Base-by-base conservation (phyloP, 2,329 filamentous ascomycete species). In the Talaromyces sp. region DNA sequence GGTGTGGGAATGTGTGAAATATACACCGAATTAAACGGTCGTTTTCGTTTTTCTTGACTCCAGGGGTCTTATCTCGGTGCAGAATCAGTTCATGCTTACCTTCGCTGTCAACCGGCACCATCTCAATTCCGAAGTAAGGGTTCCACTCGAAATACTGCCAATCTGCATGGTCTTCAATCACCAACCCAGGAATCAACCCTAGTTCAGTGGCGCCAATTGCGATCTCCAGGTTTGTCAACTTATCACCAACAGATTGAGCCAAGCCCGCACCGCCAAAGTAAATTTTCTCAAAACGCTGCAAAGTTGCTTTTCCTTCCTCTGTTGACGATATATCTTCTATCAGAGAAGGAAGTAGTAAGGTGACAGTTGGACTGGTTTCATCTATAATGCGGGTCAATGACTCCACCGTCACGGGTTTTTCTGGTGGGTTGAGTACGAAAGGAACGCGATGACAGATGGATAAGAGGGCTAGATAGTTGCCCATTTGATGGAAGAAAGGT, bases 401-500 rank as follows among this genome's bases (percentile, higher is more conserved):
- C 6, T 66, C 66, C 26, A 66, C 64, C 1, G 69, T 67, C 3
- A 69, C 27, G 26, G 68, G 66, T 54, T 66, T 70, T 2, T 72
- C 69, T 3, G 68, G 69, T 27, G 62, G 60, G 3, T 66, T 35
- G 10, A 69, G 35, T 6, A 29, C 46, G n/a, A 62, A 60, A 9
- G 69, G 66, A 8, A 64, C 56, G 5, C 54, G 32, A 43, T 65
- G 59, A 46, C 65, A 65, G 10, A 69, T 64, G 8, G 69, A 60
- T n/a, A 63, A 56, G 1, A 63, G 26, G 27, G 65, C 55, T 7
- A 61, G 32, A 3, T 63, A 11, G 3, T 70, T 54, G 1, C 70
- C 70, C 67, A 72, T 70, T 26, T 70, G 53, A 56, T 71, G 69
- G 51, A 72, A 71, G 17, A 67, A 65, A 7, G 68, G 70, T 4